Evolutionary conservation across 169 alveolate genomes (phyloP), one percentile per base, ranked within the genome.

Genomic region (Neospora caninum): DNA sequence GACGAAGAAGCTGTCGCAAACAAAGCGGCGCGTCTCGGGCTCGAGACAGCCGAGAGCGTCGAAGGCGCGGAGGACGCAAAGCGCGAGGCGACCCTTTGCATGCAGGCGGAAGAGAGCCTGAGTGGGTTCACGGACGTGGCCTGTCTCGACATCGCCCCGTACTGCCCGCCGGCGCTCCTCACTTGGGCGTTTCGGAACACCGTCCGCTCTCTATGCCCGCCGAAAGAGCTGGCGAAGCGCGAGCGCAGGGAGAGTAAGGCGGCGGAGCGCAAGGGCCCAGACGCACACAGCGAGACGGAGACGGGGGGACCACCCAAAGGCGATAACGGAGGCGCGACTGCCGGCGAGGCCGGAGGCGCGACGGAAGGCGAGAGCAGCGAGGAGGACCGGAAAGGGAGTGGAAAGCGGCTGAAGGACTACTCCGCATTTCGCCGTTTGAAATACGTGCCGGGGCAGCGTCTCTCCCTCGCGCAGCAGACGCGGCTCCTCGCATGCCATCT

Each of bases 121-220:
- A 64, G 45, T n/a, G 86, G 45, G 27, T 78, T 78, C 86, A 20
- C 69, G 22, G 89, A 43, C 64, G 80, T 92, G 45, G 95, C 83
- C 53, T 92, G 95, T 86, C 80, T 83, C 34, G 95, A 92, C 42
- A 92, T 92, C 38, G 69, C 82, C 45, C 95, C 95, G 27, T 83
- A 78, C 69, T 88, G 70, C 9, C 95, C 95, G 9, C 70, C 92
- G 29, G 67, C 80, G 36, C 92, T 82, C 34, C 95, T 42, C 39
- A 38, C 89, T 39, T 82, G 53, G 53, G 89, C 67, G 34, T 43
- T 82, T 36, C 64, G 89, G n/a, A 41, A 36, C 34, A 36, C 89
- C 16, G 89, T 82, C 67, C 2, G 41, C 31, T 29, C 69, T 1
- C 64, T 82, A 67, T 42, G 67, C 41, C 89, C 89, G 16, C 34